Evolutionary conservation across 345 rosid species (phyloP).

Genomic region (Salix exigua): DNA sequence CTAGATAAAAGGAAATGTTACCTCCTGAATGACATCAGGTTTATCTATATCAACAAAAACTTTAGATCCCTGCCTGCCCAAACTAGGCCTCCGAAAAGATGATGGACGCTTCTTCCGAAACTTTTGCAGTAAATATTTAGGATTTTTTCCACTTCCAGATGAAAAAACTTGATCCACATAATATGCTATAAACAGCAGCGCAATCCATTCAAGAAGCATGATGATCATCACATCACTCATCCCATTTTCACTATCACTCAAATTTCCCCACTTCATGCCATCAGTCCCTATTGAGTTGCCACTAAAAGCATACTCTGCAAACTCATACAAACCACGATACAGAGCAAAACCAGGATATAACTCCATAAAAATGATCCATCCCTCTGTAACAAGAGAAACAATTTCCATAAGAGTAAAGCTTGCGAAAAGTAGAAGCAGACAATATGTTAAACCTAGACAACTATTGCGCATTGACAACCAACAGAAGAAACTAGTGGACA

Average conservation of each 20-base stretch:
- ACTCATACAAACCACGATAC: slow-evolving; percentile 83
- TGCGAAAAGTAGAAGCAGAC: neutral
- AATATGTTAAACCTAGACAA: neutral
- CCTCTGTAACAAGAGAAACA: slow-evolving; percentile 42
- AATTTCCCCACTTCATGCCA: slow-evolving; percentile 73
- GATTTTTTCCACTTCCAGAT: slow-evolving; percentile 50
- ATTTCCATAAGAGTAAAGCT: neutral
- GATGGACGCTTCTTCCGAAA: slow-evolving; percentile 31
- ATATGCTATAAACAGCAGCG: slow-evolving; percentile 57
- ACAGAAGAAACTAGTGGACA: neutral
- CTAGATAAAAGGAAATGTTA: slow-evolving; percentile 26
- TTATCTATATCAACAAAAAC: slow-evolving; percentile 68
- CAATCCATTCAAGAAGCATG: slow-evolving; percentile 68
- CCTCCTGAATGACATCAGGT: slow-evolving; percentile 80
- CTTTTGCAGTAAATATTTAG: slow-evolving; percentile 44
- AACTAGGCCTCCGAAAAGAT: slow-evolving; percentile 48
- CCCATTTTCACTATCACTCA: slow-evolving; percentile 53
- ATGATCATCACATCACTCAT: slow-evolving; percentile 59
- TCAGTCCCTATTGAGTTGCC: slow-evolving; percentile 48
- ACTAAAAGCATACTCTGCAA: slow-evolving; percentile 45
- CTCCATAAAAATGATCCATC: slow-evolving; percentile 66
- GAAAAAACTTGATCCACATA: slow-evolving; percentile 60
- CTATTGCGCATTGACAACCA: neutral
- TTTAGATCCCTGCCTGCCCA: slow-evolving; percentile 54
- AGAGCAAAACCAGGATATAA: slow-evolving; percentile 81